Conservation (phyloP, 371 early-diverging fungal genomes). For the Mortierella sp. region DNA sequence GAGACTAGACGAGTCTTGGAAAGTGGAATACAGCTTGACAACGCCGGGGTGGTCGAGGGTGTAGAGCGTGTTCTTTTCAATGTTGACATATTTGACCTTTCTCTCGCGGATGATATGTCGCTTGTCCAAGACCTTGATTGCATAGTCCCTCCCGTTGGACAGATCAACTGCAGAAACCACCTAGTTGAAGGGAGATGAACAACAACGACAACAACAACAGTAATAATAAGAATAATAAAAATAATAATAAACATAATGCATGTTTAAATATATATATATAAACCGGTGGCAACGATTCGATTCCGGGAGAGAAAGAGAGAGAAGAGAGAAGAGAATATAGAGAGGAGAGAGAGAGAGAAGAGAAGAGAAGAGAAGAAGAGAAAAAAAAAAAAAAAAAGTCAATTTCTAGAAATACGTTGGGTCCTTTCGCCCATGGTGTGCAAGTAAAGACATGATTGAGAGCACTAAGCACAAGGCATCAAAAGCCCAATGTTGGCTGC, state of each 20-base stretch:
- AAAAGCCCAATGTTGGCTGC: no score
- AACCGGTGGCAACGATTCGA: background rate
- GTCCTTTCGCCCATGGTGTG: no score
- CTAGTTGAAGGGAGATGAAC: conserved; percentile 50
- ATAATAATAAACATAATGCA: no score
- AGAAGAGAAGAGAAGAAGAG: background rate
- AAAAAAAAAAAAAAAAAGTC: background rate
- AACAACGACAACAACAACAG: no score
- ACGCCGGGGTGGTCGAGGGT: conserved; percentile 89
- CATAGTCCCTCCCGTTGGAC: conserved; percentile 75
- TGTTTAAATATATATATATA: no score
- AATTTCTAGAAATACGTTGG: no score
- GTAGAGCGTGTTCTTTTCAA: conserved; percentile 91
- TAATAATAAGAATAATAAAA: no score
- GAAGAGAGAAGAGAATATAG: background rate
- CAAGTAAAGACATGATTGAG: no score
- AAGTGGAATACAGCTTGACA: conserved; percentile 92
- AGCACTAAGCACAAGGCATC: no score
- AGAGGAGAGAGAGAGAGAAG: background rate
- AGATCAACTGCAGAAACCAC: conserved; percentile 79
- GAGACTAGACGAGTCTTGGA: conserved; percentile 90
- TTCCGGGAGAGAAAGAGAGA: background rate
- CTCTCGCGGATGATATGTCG: conserved; percentile 92
- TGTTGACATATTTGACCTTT: conserved; percentile 94
- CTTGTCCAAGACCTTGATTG: conserved; percentile 95